Conservation (phyloP, 2,329 filamentous ascomycete genomes). For the Exophiala viscosa region DNA sequence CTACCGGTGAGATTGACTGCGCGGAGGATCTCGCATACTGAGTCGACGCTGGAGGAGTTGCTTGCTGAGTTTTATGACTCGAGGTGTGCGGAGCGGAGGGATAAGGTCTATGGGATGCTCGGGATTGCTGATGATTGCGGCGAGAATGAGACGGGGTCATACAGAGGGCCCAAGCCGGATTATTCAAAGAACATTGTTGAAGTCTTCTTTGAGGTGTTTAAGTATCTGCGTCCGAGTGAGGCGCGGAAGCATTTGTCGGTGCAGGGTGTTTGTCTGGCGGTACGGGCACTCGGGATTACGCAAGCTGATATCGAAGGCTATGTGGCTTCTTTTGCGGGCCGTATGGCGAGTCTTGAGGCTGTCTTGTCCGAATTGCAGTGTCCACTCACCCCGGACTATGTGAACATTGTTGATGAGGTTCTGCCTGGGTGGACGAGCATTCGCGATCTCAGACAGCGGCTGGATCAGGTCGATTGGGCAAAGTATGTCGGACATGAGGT, state of each 20-base stretch:
- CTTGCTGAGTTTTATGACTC: slow-evolving; percentile 27
- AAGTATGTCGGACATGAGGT: slow-evolving; percentile 26
- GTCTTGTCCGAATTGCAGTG: not conserved
- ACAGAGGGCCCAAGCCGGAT: slow-evolving; percentile 16
- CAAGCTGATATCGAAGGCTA: slow-evolving; percentile 12
- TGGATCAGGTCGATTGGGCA: slow-evolving; percentile 25
- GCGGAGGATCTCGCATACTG: slow-evolving; percentile 14
- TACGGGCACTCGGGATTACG: slow-evolving; percentile 8
- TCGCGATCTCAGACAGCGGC: slow-evolving; percentile 21
- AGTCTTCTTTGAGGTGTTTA: slow-evolving; percentile 24
- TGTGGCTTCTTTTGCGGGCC: not conserved
- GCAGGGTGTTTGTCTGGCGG: slow-evolving; percentile 10
- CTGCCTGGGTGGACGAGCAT: slow-evolving; percentile 24
- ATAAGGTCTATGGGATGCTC: slow-evolving; percentile 28
- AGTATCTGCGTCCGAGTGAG: slow-evolving; percentile 6
- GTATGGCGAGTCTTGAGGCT: not conserved
- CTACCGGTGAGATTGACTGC: slow-evolving; percentile 22
- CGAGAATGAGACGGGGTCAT: not conserved
- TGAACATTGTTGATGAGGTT: slow-evolving; percentile 16
- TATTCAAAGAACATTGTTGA: slow-evolving; percentile 26
- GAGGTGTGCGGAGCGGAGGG: slow-evolving; percentile 23
- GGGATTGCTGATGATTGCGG: slow-evolving; percentile 26
- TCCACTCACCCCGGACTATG: slow-evolving; percentile 17
- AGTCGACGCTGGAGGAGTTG: slow-evolving; percentile 22
- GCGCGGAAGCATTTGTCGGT: not conserved